phyloP scores from a whole-genome alignment of 2,329 filamentous ascomycete genomes.

The Paraphoma chrysanthemicola region DNA sequence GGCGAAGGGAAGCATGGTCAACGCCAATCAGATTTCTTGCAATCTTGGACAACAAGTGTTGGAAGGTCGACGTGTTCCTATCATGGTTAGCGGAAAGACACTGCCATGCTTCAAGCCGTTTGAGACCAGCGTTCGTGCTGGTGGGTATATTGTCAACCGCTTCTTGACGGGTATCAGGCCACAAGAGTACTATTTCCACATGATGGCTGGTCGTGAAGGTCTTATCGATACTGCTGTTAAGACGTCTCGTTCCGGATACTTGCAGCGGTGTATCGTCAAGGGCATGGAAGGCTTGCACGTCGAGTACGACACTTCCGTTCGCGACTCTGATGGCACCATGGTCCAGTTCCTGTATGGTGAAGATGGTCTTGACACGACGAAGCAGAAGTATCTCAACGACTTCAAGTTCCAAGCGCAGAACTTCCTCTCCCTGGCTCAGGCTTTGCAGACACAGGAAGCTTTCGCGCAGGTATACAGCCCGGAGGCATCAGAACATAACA shows the following conservation, averaged over 20 bases:
- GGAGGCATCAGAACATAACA: constrained; percentile 67
- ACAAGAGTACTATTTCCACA: constrained; percentile 99
- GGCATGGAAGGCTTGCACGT: constrained; percentile 95
- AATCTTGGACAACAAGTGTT: constrained; percentile 96
- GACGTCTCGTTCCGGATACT: constrained; percentile 93
- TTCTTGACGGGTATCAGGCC: constrained; percentile 98
- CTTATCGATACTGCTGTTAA: constrained; percentile 99
- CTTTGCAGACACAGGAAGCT: constrained; percentile 71
- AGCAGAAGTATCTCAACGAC: constrained; percentile 88
- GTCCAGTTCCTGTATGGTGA: constrained; percentile 97
- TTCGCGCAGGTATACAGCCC: constrained; percentile 67
- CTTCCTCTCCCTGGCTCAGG: constrained; percentile 77
- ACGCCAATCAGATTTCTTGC: constrained; percentile 96
- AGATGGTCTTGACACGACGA: constrained; percentile 92
- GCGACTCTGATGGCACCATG: constrained; percentile 90
- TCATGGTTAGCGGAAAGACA: constrained; percentile 98
- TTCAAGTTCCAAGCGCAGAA: constrained; percentile 93
- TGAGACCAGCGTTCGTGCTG: constrained; percentile 86
- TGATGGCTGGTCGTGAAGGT: constrained; percentile 98
- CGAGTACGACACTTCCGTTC: constrained; percentile 91
- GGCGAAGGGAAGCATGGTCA: constrained; percentile 91
- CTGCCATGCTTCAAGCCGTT: constrained; percentile 92
- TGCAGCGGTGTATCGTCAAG: constrained; percentile 97
- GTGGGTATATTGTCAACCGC: constrained; percentile 91
- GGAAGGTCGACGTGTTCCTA: constrained; percentile 90